Base-by-base conservation (phyloP, 2,329 filamentous ascomycete species). In the Verticillium albo-atrum region DNA sequence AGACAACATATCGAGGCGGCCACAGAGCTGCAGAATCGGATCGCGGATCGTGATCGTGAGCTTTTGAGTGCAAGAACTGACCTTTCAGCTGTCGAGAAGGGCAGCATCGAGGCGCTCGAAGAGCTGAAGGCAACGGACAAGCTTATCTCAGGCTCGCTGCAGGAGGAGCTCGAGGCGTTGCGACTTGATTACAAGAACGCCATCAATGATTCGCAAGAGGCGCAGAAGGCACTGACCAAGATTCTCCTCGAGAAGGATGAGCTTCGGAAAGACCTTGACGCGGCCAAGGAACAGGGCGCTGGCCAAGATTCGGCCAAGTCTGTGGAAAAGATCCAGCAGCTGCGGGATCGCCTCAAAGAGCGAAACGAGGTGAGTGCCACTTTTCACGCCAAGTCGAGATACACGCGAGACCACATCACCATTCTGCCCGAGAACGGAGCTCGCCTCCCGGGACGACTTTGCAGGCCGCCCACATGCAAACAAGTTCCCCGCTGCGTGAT, bases 161-260 rank as follows among this genome's bases (percentile, higher is more conserved):
- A 81, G 63, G 77, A 77, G 53, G 86, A 89, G 67, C 78, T 88
- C 35, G 79, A 85, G 57, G 75, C 77, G 28, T 75, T 84, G 63
- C 79, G 84, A 63, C 77, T 75, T 61, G 81, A 84, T 65, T 74
- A 80, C 63, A 78, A 77, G 59, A 71, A 75, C 58, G 71, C 81
- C 55, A 76, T 74, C 61, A 74, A 78, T 58, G 83, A 87, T 68
- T 76, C 78, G 55, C 83, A 87, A 57, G 77, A 81, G 61, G 79
- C 84, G 67, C 83, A 85, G 71, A 78, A 79, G 54, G 84, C 88
- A 67, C 78, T 88, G 26, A 78, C 88, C 64, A 79, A 84, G 47
- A 81, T 83, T 52, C 76, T 88, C 20, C 75, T 88, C 53, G 79
- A 81, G 63, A 87, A 87, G 69, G 84, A 88, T 61, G 81, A 82